Percentiles rank a stretch among this genome's conserved stretches.
Conservation (phyloP, 2,329 filamentous ascomycete genomes). For the Alternaria consortialis region DNA sequence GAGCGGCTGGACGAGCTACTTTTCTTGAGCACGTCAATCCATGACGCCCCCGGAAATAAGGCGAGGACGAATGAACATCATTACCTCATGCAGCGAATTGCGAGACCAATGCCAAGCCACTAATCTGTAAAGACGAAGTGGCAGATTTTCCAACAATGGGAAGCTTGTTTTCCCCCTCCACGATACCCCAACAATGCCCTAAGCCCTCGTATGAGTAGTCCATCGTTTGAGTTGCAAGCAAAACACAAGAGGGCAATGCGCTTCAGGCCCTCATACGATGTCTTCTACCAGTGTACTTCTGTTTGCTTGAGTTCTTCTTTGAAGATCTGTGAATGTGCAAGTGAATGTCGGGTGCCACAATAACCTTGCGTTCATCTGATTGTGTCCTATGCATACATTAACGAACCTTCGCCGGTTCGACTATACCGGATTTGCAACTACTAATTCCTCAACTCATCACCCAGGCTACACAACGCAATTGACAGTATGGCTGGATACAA, state of each 20-base stretch:
- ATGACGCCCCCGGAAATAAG: conserved; percentile 6
- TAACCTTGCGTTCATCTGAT: neutral
- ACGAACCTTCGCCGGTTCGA: neutral
- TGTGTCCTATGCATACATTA: neutral
- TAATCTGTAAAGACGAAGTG: neutral
- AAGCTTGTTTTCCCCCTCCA: neutral
- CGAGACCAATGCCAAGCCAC: neutral
- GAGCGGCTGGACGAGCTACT: neutral
- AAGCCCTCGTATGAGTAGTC: neutral
- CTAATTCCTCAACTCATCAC: neutral
- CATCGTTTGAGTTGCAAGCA: neutral
- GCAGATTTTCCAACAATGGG: conserved; percentile 7
- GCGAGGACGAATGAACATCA: neutral
- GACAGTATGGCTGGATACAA: neutral
- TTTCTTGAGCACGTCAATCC: neutral
- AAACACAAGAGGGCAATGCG: neutral
- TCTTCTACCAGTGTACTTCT: neutral
- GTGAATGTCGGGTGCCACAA: neutral
- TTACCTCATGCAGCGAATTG: neutral
- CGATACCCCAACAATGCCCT: neutral
- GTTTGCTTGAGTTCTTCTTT: neutral
- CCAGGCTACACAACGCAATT: neutral
- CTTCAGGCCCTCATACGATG: neutral
- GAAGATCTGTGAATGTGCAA: neutral
- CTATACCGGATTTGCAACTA: neutral